Evolutionary conservation across 106 monocot species (phyloP).

Genomic region (Phalaenopsis equestris): DNA sequence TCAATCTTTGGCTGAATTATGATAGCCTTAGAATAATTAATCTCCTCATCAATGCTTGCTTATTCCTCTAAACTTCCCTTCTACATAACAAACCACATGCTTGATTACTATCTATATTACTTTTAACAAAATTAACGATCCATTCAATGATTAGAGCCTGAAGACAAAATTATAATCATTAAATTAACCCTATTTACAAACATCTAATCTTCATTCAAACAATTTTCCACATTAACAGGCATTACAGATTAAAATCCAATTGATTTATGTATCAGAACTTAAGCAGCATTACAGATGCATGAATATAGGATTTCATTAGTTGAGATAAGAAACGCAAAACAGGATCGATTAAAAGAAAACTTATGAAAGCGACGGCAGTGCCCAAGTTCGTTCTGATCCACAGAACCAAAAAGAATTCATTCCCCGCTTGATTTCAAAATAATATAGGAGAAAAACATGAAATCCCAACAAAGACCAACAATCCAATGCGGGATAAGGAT

Average conservation of each 20-base stretch:
- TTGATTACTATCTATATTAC: neutral
- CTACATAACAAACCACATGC: neutral
- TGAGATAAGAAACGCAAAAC: too few relatives aligned
- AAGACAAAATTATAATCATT: neutral
- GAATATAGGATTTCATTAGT: too few relatives aligned
- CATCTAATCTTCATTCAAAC: neutral
- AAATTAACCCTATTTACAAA: neutral
- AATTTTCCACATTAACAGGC: neutral
- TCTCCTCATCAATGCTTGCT: neutral
- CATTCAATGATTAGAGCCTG: neutral
- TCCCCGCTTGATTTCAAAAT: too few relatives aligned
- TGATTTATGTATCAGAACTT: neutral
- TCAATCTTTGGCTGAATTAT: neutral
- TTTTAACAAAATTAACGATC: neutral
- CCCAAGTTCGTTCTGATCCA: too few relatives aligned
- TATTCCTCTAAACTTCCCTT: neutral
- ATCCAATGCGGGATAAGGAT: neutral
- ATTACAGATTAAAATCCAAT: neutral
- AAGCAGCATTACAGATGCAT: neutral
- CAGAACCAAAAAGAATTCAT: too few relatives aligned
- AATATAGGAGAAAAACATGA: too few relatives aligned
- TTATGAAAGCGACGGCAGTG: too few relatives aligned
- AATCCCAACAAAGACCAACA: too few relatives aligned
- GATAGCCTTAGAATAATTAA: neutral
- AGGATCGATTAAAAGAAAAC: too few relatives aligned